Percentiles rank a stretch among this genome's conserved stretches.
phyloP scores from a whole-genome alignment of 2,329 filamentous ascomycete species.

The Fusarium nanum region DNA sequence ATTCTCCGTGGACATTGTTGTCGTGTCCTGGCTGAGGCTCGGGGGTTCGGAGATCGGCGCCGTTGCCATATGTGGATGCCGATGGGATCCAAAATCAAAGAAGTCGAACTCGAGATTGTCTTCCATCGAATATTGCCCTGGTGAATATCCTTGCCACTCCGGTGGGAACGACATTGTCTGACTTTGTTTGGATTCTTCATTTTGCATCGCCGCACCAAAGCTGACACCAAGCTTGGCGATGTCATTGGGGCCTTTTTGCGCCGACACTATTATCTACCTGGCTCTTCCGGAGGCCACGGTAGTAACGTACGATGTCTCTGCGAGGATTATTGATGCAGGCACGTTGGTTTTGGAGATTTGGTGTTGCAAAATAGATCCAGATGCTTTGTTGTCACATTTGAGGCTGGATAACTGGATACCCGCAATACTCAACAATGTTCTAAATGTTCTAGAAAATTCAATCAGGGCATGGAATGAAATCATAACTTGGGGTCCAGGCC shows the following conservation, averaged over 20 bases:
- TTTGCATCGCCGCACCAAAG: slow-evolving; percentile 44
- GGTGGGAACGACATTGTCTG: slow-evolving; percentile 28
- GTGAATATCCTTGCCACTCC: slow-evolving; percentile 30
- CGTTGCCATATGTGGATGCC: slow-evolving; percentile 9
- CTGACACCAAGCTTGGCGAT: slow-evolving; percentile 38
- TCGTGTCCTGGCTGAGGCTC: slow-evolving; percentile 12
- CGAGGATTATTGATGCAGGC: neutral
- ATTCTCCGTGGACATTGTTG: slow-evolving; percentile 11
- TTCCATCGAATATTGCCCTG: slow-evolving; percentile 17
- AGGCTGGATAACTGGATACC: slow-evolving; percentile 1
- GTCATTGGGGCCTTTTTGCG: slow-evolving; percentile 26
- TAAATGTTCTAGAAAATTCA: slow-evolving; percentile 17
- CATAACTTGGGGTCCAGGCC: slow-evolving; percentile 23
- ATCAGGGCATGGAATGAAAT: slow-evolving; percentile 27
- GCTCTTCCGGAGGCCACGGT: slow-evolving; percentile 26
- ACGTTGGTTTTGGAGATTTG: neutral
- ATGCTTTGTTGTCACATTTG: slow-evolving; percentile 20
- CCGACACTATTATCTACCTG: slow-evolving; percentile 31
- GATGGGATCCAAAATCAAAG: slow-evolving; percentile 16
- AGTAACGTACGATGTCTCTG: slow-evolving; percentile 3
- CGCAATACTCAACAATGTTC: slow-evolving; percentile 1
- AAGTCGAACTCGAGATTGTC: slow-evolving; percentile 6
- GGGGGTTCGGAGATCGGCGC: slow-evolving; percentile 20
- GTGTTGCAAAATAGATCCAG: neutral
- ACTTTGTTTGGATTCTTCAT: slow-evolving; percentile 36